Conservation (phyloP, 305 asterid genomes). For the Andrographis paniculata region DNA sequence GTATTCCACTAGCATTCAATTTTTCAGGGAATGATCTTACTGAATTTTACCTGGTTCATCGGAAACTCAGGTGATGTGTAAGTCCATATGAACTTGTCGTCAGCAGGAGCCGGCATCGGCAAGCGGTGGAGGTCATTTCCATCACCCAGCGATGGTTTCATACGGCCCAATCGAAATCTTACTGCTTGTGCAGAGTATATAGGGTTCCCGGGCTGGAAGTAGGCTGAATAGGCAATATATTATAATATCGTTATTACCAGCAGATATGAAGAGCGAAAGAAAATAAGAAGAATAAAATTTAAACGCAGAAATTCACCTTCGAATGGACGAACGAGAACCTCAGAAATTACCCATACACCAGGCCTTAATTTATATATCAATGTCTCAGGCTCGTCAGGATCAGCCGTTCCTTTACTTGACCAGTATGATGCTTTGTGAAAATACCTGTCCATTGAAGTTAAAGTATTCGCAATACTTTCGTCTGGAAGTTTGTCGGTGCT, state of each 20-base stretch:
- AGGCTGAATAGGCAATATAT: conserved; percentile 43
- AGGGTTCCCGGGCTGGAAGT: conserved; percentile 56
- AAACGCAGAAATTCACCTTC: conserved; percentile 47
- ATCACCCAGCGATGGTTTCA: conserved; percentile 32
- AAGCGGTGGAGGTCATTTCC: conserved; percentile 20
- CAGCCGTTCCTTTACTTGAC: conserved; percentile 79
- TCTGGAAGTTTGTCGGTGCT: conserved; percentile 78
- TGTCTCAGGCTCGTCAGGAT: conserved; percentile 69
- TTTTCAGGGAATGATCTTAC: no score
- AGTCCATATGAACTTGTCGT: conserved; percentile 76
- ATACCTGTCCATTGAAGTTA: conserved; percentile 52
- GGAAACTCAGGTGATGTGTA: conserved; percentile 63
- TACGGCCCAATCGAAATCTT: conserved; percentile 65
- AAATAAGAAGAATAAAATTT: conserved; percentile 4
- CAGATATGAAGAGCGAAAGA: not conserved
- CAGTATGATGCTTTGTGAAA: conserved; percentile 58
- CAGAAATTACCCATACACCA: conserved; percentile 65
- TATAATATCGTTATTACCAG: conserved; percentile 9
- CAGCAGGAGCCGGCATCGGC: conserved; percentile 45
- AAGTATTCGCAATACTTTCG: conserved; percentile 65
- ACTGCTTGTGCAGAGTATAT: conserved; percentile 70
- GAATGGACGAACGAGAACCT: conserved; percentile 67
- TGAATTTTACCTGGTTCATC: conserved; percentile 76
- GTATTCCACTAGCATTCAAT: no score
- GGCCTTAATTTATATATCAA: conserved; percentile 53